Evolutionary conservation across 2,329 filamentous ascomycete genomes (phyloP), one percentile per base, ranked within the genome.

Genomic region (Lachnellula arida): DNA sequence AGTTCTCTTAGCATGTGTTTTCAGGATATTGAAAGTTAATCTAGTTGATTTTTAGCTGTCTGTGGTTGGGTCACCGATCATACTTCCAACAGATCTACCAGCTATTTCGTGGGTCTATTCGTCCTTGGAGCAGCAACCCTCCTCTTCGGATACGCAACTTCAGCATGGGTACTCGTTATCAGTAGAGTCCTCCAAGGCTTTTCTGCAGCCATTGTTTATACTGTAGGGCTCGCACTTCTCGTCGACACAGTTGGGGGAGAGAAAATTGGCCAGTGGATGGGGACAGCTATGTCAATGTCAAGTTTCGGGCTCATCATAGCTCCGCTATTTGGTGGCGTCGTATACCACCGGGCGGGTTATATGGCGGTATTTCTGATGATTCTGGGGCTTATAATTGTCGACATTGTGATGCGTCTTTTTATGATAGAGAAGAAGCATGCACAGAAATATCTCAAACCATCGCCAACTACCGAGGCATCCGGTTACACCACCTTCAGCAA

Each of bases 191-290:
- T 89, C 15, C 87, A 90, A 67, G 87, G 87, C 0, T 68, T 82
- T 8, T 85, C 83, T 23, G 86, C 86, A 1, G 84, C 85, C 3
- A 79, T 89, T 1, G 86, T 89, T 9, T 90, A 86, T 85, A 83
- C 83, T 0, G 85, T 88, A 0, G 87, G 87, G 0, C 74, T 88
- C 32, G 87, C 87, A 0, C 71, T 91, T 39, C 66, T 90, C 11
- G 84, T 84, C 2, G 87, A 91, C 65, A 89, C 86, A 0, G 81
- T 88, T 46, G 81, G 79, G 66, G 85, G 3, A 1, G 73, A 79
- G 52, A 78, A 82, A 51, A 67, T 86, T 35, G 83, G 82, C 3
- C 83, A 82, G 67, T 79, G 78, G 1, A 79, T 86, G 64, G 82
- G 82, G 19, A 77, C 79, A 71, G 78, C 82, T 9, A 81, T 81